A percentile compares a stretch with the other conserved stretches of the same genome.
These are phyloP conservation scores for Ricinus communis DNA, from an alignment of 345 rosid species.

Conservation along the genomic window DNA sequence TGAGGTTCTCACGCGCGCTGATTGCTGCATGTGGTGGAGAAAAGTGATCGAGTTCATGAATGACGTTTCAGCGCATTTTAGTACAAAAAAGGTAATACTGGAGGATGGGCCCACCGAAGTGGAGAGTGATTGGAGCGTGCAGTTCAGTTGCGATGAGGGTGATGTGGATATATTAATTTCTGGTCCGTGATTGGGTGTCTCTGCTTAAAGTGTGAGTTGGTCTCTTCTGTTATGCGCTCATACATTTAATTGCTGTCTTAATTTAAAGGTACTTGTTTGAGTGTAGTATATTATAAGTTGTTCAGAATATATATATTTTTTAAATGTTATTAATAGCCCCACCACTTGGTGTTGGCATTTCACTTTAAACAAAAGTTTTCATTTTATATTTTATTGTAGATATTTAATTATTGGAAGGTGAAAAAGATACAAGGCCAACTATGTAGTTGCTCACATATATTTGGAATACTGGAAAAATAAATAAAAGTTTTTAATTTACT, in stretches of 20 bases:
- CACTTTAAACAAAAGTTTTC: too few species aligned
- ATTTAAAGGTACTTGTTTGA: not conserved
- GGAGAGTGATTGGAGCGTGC: constrained; percentile 25
- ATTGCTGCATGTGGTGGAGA: constrained; percentile 5
- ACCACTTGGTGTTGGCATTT: not conserved
- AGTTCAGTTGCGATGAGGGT: not conserved
- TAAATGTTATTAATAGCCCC: not conserved
- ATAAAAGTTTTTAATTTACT: too few species aligned
- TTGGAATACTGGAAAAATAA: too few species aligned
- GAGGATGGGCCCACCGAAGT: not conserved
- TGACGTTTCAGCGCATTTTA: constrained; percentile 20
- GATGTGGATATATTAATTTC: constrained; percentile 34
- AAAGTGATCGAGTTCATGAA: constrained; percentile 9
- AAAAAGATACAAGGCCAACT: too few species aligned
- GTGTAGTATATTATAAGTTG: not conserved
- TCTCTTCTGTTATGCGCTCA: constrained; percentile 2
- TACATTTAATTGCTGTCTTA: constrained; percentile 10
- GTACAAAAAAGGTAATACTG: not conserved
- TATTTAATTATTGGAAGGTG: too few species aligned
- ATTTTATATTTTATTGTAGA: too few species aligned
- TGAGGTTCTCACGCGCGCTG: constrained; percentile 28
- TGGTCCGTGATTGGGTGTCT: constrained; percentile 37
- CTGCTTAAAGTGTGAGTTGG: constrained; percentile 20
- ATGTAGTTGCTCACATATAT: too few species aligned
- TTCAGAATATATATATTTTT: too few species aligned